These are phyloP conservation scores for Colletotrichum karsti DNA, from an alignment of 2,329 filamentous ascomycete species.

Conservation along the genomic window DNA sequence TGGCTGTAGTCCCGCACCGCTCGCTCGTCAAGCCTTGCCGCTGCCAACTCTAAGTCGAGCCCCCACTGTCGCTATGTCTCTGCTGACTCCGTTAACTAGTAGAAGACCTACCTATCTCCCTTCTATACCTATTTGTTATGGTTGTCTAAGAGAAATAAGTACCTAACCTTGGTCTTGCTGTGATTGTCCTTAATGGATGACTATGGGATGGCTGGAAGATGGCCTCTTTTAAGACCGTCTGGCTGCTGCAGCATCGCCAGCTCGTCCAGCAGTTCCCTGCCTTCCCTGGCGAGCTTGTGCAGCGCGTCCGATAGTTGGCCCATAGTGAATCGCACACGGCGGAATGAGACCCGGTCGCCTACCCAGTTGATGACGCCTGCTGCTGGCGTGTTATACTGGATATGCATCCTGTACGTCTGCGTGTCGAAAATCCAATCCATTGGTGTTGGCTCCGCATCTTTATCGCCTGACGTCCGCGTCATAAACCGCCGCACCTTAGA, in stretches of 20 bases:
- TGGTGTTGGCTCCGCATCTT: constrained; percentile 6
- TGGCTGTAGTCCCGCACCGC: neutral
- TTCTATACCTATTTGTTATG: neutral
- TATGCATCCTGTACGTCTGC: constrained; percentile 23
- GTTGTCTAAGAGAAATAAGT: constrained; percentile 13
- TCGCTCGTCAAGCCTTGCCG: neutral
- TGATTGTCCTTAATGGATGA: constrained; percentile 2
- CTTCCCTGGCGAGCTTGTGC: neutral
- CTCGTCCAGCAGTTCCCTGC: neutral
- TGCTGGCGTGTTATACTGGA: constrained; percentile 24
- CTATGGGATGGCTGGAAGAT: too few species aligned
- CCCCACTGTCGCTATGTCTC: neutral
- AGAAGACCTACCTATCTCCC: neutral
- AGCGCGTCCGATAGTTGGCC: neutral
- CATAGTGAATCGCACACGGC: neutral
- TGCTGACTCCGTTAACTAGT: neutral
- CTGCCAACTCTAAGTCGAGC: neutral
- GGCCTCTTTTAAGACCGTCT: too few species aligned
- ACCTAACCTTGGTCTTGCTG: neutral
- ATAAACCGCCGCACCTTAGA: constrained; percentile 27
- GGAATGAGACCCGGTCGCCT: neutral
- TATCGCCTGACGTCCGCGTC: neutral
- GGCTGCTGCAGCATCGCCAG: neutral
- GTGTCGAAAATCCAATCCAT: constrained; percentile 31
- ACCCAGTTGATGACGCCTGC: neutral